A percentile compares a stretch with the other conserved stretches of the same genome.
Conservation (phyloP, 2,329 filamentous ascomycete species). For the Diplodia seriata region DNA sequence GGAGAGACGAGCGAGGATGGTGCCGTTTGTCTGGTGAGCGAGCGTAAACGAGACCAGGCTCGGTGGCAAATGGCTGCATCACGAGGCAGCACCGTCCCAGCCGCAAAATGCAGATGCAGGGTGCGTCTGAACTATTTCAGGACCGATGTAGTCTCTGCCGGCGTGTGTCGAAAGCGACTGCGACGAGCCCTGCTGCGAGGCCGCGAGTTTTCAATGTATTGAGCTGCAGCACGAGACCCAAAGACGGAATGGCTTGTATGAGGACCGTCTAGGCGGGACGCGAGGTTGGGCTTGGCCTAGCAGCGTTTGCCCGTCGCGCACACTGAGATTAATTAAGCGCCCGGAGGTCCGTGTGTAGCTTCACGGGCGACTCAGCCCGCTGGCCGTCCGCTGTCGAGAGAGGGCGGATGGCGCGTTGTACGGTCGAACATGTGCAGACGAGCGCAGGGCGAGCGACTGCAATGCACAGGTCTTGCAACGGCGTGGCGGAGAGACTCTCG, state of each 20-base stretch:
- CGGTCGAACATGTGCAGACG: neutral
- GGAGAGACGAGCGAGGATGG: slow-evolving; percentile 73
- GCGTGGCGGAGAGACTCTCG: slow-evolving; percentile 2
- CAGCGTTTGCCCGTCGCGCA: slow-evolving; percentile 20
- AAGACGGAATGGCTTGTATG: slow-evolving; percentile 10
- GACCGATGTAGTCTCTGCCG: neutral
- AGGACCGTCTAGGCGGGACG: slow-evolving; percentile 13
- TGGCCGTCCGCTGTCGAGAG: slow-evolving; percentile 17
- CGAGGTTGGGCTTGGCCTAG: slow-evolving; percentile 14
- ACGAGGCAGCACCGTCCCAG: neutral
- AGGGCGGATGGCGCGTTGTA: neutral
- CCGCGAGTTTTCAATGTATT: slow-evolving; percentile 12
- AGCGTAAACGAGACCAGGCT: neutral
- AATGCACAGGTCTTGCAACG: neutral
- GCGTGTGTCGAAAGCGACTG: slow-evolving; percentile 7
- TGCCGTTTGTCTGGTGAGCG: slow-evolving; percentile 65
- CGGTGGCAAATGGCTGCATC: neutral
- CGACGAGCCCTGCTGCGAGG: neutral
- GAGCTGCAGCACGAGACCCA: slow-evolving; percentile 22
- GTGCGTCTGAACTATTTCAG: neutral
- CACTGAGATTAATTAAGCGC: slow-evolving; percentile 31
- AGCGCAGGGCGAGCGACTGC: neutral
- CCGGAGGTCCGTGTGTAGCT: slow-evolving; percentile 24
- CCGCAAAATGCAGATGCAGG: neutral
- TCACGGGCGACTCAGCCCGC: slow-evolving; percentile 10